Evolutionary conservation across 192 early-diverging fungal species (phyloP).

Genomic region (Coemansia sp.): DNA sequence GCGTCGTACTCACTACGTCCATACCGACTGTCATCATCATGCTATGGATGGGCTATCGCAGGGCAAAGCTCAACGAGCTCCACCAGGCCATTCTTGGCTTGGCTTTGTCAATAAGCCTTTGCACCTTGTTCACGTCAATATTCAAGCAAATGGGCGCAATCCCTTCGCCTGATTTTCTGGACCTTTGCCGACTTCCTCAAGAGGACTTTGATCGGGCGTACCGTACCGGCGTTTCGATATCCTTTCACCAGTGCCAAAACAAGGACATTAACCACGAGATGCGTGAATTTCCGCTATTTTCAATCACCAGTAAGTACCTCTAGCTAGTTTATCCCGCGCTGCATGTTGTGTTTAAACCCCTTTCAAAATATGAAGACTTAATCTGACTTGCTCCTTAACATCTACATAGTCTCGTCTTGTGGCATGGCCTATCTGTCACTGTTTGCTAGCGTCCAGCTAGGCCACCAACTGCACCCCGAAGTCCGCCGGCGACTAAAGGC

Average conservation of each 20-base stretch:
- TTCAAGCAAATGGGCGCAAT: constrained; percentile 23
- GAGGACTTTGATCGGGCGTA: constrained; percentile 21
- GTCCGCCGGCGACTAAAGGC: constrained; percentile 25
- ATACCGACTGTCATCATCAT: constrained; percentile 31
- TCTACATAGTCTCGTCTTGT: constrained; percentile 26
- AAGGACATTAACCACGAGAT: constrained; percentile 4
- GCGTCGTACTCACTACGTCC: constrained; percentile 35
- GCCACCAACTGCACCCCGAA: constrained; percentile 36
- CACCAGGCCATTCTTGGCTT: constrained; percentile 36
- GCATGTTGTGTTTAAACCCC: neutral
- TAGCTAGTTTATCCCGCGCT: neutral
- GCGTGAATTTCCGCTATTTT: constrained; percentile 22
- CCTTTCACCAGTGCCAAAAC: constrained; percentile 26
- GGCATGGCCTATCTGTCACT: constrained; percentile 39
- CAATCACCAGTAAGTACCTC: constrained; percentile 24
- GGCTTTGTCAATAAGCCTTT: constrained; percentile 42
- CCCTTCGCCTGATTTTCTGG: constrained; percentile 30
- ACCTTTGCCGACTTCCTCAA: constrained; percentile 21
- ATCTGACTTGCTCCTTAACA: neutral
- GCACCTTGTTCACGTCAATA: constrained; percentile 27
- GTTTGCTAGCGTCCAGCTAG: constrained; percentile 46
- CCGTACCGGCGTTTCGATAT: constrained; percentile 20
- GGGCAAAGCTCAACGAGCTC: constrained; percentile 22
- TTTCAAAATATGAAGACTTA: neutral
- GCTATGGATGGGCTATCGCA: constrained; percentile 40